Evolutionary conservation across 2,329 filamentous ascomycete genomes (phyloP), one percentile per base, ranked within the genome.

Genomic region (Ophiostoma ulmi): DNA sequence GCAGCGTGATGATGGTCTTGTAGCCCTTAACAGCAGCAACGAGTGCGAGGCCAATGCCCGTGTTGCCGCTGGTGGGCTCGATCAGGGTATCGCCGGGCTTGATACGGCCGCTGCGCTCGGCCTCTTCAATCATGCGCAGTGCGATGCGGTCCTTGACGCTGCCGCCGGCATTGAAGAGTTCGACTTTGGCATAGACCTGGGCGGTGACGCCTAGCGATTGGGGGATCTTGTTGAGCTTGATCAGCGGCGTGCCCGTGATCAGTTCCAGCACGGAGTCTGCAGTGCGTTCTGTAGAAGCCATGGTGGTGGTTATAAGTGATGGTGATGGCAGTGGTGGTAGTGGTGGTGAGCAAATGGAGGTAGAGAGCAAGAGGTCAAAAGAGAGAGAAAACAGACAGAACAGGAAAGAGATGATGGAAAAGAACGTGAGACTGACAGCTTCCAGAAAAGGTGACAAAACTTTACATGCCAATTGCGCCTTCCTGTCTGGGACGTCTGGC

Each of bases 61-160:
- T 99, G 80, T 99, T 99, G 70, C 95, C 95, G 78, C 93, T 97
- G 67, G 95, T 99, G 11, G 95, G 95, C 86, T 99, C 95, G 78
- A 99, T 99, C 77, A 99, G 83, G 69, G 93, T 98, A 81, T 98
- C 94, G 71, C 94, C 95, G 38, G 95, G 95, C 86, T 95, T 97
- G 82, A 99, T 97, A 74, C 94, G 89, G 65, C 95, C 95, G 69
- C 87, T 90, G 78, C 88, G 89, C 85, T 99, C 95, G 17, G 95
- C 95, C 80, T 94, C 91, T 81, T 98, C 94, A 73, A 99, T 91
- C 95, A 99, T 99, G 77, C 95, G 91, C 79, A 97, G 83, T 31
- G 95, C 95, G 79, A 99, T 99, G 73, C 94, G 87, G 81, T 97
- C 94, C 81, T 97, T 97, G 78, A 97, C 91, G 78, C 91, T 95